phyloP scores from a whole-genome alignment of 2,329 filamentous ascomycete genomes.

The Cercospora janseana region DNA sequence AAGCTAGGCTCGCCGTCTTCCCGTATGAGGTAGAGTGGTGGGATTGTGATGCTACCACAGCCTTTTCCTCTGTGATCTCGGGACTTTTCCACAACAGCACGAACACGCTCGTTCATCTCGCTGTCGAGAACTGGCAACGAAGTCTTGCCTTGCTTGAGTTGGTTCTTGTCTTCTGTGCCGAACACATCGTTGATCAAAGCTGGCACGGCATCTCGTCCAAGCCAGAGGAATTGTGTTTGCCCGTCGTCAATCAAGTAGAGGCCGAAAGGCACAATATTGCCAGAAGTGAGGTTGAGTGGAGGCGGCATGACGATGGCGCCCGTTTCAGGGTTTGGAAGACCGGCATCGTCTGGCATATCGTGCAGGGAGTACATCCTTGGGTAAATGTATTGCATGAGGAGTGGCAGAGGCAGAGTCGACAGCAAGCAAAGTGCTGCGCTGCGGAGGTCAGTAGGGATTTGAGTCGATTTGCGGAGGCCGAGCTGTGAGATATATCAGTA shows the following conservation, averaged over 20 bases:
- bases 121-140: slow-evolving; percentile 83
- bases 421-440: slow-evolving; percentile 89
- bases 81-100: slow-evolving; percentile 88
- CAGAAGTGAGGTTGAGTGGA: slow-evolving; percentile 80
- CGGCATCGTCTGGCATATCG: slow-evolving; percentile 94
- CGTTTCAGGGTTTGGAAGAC: slow-evolving; percentile 77
- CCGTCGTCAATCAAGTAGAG: slow-evolving; percentile 96
- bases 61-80: slow-evolving; percentile 81
- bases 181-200: slow-evolving; percentile 89
- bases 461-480: slow-evolving; percentile 84
- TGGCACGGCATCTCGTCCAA: slow-evolving; percentile 87
- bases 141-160: slow-evolving; percentile 88
- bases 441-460: slow-evolving; percentile 90
- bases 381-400: slow-evolving; percentile 86
- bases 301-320: slow-evolving; percentile 88
- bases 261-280: slow-evolving; percentile 82
- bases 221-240: slow-evolving; percentile 96
- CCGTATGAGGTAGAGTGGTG: slow-evolving; percentile 87
- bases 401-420: slow-evolving; percentile 86
- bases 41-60: slow-evolving; percentile 88
- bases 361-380: slow-evolving; percentile 71
- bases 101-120: slow-evolving; percentile 93
- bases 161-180: slow-evolving; percentile 75
- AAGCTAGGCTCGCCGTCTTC: slow-evolving; percentile 95
- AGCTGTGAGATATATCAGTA: slow-evolving; percentile 46